Conservation (phyloP, 1,284 basidiomycete species). For the Kwoniella shivajii region DNA sequence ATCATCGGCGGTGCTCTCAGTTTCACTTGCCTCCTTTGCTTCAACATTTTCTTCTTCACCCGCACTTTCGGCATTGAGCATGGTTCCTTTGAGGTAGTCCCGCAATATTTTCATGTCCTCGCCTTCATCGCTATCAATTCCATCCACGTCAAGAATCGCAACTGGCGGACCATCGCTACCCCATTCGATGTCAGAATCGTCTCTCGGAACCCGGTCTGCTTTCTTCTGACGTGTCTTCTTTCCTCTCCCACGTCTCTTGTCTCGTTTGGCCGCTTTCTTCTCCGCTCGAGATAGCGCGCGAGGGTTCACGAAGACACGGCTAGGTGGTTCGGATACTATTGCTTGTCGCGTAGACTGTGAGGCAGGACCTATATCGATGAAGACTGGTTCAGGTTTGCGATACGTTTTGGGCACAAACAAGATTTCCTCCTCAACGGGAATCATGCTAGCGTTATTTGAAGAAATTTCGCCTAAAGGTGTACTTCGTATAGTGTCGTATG, state of each 20-base stretch:
- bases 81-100: slow-evolving; percentile 43
- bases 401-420: slow-evolving; percentile 42
- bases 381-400: slow-evolving; percentile 34
- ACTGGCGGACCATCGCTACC: slow-evolving; percentile 50
- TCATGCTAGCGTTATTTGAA: not conserved
- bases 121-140: slow-evolving; percentile 25
- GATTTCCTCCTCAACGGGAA: slow-evolving; percentile 46
- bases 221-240: slow-evolving; percentile 18
- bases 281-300: slow-evolving; percentile 17
- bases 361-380: slow-evolving; percentile 15
- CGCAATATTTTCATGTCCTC: slow-evolving; percentile 38
- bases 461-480: slow-evolving; percentile 22
- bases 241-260: slow-evolving; percentile 30
- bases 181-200: slow-evolving; percentile 55
- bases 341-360: not conserved
- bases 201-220: slow-evolving; percentile 21
- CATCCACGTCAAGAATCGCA: slow-evolving; percentile 23
- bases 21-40: slow-evolving; percentile 1
- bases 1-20: slow-evolving; percentile 19
- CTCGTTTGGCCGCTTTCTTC: slow-evolving; percentile 36
- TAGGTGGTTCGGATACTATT: not conserved
- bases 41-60: slow-evolving; percentile 2
- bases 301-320: slow-evolving; percentile 27
- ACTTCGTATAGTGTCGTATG: slow-evolving; percentile 26
- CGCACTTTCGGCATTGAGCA: slow-evolving; percentile 21